phyloP scores from a whole-genome alignment of 2,329 filamentous ascomycete species.

The Aurifilum marmelostoma region DNA sequence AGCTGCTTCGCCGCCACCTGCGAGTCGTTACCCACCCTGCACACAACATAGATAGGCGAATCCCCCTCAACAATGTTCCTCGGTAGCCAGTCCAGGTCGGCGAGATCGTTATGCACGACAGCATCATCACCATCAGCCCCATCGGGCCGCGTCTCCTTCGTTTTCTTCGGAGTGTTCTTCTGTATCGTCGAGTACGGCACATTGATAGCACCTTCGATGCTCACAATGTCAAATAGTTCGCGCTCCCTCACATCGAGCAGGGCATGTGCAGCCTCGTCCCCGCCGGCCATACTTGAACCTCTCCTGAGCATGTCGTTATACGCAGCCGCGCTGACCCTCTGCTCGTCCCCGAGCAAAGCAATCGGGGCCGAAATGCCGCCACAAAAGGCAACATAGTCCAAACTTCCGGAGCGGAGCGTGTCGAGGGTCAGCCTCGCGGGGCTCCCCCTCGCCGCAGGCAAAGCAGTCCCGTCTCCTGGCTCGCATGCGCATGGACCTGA shows the following conservation, averaged over 20 bases:
- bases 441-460: slow-evolving; percentile 69
- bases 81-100: slow-evolving; percentile 23
- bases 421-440: slow-evolving; percentile 60
- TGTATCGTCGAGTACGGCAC: slow-evolving; percentile 63
- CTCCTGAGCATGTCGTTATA: neutral
- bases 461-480: slow-evolving; percentile 71
- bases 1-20: slow-evolving; percentile 70
- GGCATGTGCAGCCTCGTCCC: slow-evolving; percentile 47
- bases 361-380: slow-evolving; percentile 60
- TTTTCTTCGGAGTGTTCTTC: slow-evolving; percentile 32
- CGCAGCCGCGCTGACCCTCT: slow-evolving; percentile 45
- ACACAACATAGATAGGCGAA: slow-evolving; percentile 70
- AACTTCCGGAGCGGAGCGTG: slow-evolving; percentile 63
- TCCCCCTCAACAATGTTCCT: slow-evolving; percentile 40
- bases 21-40: slow-evolving; percentile 77
- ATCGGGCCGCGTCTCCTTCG: slow-evolving; percentile 20
- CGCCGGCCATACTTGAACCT: neutral
- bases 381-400: slow-evolving; percentile 89
- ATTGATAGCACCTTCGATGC: slow-evolving; percentile 75
- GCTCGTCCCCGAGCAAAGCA: slow-evolving; percentile 60
- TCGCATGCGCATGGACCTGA: slow-evolving; percentile 76
- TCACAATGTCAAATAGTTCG: slow-evolving; percentile 82
- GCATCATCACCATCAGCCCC: neutral
- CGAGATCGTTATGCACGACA: neutral
- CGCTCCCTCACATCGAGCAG: slow-evolving; percentile 84